Evolutionary conservation across 345 rosid genomes (phyloP).

Genomic region (Citrus trifoliata): DNA sequence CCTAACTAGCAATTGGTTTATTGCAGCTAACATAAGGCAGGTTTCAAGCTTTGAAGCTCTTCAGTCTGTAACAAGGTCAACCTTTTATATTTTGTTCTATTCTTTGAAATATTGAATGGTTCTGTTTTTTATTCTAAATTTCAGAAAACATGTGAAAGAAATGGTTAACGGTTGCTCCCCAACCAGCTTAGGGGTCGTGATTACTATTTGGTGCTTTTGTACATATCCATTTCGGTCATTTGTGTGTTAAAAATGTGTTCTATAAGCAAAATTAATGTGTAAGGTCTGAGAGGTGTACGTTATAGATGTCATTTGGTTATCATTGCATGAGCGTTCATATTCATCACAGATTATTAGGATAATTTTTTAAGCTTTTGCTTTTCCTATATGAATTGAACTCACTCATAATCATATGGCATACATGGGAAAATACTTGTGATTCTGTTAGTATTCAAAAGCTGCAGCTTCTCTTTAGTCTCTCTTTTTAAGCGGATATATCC

Average conservation of each 20-base stretch:
- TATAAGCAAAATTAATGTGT: neutral
- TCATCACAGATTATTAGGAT: neutral
- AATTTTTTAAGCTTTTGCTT: neutral
- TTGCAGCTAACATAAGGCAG: slow-evolving; percentile 34
- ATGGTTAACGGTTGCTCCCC: neutral
- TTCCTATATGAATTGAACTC: neutral
- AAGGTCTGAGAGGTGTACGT: neutral
- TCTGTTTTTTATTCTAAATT: neutral
- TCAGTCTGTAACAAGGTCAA: slow-evolving; percentile 30
- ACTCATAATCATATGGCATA: too few relatives aligned
- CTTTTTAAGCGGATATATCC: neutral
- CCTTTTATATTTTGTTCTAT: neutral
- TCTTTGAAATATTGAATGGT: slow-evolving; percentile 3
- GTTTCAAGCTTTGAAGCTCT: slow-evolving; percentile 35
- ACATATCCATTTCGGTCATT: neutral
- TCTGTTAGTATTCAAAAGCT: neutral
- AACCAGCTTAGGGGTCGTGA: neutral
- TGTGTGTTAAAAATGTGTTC: neutral
- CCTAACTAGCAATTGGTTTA: neutral
- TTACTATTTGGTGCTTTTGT: neutral
- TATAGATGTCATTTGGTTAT: neutral
- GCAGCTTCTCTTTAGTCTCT: neutral
- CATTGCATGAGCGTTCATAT: neutral
- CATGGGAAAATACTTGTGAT: neutral
- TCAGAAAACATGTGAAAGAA: neutral